Evolutionary conservation across 805 yeast genomes (phyloP).

Genomic region (Zygoascus flipseniorum): DNA sequence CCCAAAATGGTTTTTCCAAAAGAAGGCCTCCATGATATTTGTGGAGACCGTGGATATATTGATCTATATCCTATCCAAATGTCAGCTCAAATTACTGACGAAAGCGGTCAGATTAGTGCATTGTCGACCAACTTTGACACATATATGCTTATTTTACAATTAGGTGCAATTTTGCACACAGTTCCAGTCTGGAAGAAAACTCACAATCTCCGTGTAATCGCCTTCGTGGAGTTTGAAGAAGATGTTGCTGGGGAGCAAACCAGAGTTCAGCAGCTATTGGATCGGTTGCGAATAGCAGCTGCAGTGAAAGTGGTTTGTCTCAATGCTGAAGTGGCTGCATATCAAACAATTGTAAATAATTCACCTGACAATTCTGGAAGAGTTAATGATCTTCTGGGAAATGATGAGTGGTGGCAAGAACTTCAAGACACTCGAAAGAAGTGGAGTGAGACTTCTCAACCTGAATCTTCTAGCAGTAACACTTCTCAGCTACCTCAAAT

Average conservation of each 20-base stretch:
- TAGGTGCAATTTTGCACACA: constrained; percentile 87
- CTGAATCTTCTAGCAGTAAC: not conserved
- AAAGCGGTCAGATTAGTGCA: constrained; percentile 43
- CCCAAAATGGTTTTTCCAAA: constrained; percentile 55
- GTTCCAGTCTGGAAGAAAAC: constrained; percentile 88
- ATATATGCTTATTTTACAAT: constrained; percentile 82
- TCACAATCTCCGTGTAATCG: constrained; percentile 70
- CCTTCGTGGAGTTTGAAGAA: constrained; percentile 69
- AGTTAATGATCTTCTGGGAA: constrained; percentile 42
- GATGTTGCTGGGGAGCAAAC: constrained; percentile 65
- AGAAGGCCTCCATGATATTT: constrained; percentile 16
- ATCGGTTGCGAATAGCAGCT: constrained; percentile 78
- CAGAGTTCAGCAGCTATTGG: constrained; percentile 55
- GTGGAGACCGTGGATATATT: constrained; percentile 41
- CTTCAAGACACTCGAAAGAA: constrained; percentile 47
- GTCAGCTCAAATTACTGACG: constrained; percentile 71
- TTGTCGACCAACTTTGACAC: constrained; percentile 91
- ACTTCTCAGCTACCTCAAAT: not conserved
- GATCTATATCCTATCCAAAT: constrained; percentile 96
- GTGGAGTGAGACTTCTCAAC: constrained; percentile 1
- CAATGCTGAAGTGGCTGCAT: constrained; percentile 43
- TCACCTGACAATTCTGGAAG: constrained; percentile 34
- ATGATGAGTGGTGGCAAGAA: constrained; percentile 85
- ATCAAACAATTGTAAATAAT: constrained; percentile 74
- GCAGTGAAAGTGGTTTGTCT: constrained; percentile 68